phyloP scores from a whole-genome alignment of 352 stramenopile species.

The Globisporangium irregulare region DNA sequence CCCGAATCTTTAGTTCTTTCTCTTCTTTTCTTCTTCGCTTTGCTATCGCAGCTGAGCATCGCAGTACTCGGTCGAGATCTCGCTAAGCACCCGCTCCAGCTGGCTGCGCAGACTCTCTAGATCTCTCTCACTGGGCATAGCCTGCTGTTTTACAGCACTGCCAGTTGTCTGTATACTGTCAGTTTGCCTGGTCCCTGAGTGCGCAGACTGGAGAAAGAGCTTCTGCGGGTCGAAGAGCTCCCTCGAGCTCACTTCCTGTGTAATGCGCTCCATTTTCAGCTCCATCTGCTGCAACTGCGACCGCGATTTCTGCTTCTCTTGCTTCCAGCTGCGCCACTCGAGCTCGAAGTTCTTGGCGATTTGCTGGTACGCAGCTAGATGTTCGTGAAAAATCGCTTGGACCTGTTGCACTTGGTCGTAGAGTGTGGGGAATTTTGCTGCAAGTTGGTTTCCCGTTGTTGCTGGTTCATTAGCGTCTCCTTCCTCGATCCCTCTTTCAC shows the following conservation, averaged over 20 bases:
- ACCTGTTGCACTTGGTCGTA: constrained; percentile 26
- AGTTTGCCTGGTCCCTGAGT: constrained; percentile 17
- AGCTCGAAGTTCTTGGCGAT: constrained; percentile 29
- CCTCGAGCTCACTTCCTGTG: constrained; percentile 31
- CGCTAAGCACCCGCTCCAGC: constrained; percentile 41
- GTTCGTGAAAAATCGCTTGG: constrained; percentile 28
- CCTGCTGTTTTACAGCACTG: not conserved
- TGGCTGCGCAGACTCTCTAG: constrained; percentile 40
- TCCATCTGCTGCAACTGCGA: constrained; percentile 44
- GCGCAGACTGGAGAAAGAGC: constrained; percentile 37
- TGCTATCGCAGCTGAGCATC: constrained; percentile 31
- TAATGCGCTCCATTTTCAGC: constrained; percentile 38
- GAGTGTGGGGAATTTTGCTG: constrained; percentile 15
- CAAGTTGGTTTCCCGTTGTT: not conserved
- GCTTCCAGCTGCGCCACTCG: constrained; percentile 42
- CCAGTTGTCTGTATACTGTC: not conserved
- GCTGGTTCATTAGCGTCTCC: not conserved
- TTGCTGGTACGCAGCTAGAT: constrained; percentile 24
- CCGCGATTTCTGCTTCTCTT: constrained; percentile 33
- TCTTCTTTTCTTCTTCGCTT: not conserved
- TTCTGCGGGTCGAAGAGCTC: constrained; percentile 47
- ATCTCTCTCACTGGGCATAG: constrained; percentile 27
- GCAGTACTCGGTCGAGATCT: constrained; percentile 58
- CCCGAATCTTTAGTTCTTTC: too few species aligned
- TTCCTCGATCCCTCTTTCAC: not conserved